Percentiles rank a stretch among this genome's conserved stretches.
These are phyloP conservation scores for Sporothrix pallida DNA, from an alignment of 2,329 filamentous ascomycete species.

Conservation along the genomic window DNA sequence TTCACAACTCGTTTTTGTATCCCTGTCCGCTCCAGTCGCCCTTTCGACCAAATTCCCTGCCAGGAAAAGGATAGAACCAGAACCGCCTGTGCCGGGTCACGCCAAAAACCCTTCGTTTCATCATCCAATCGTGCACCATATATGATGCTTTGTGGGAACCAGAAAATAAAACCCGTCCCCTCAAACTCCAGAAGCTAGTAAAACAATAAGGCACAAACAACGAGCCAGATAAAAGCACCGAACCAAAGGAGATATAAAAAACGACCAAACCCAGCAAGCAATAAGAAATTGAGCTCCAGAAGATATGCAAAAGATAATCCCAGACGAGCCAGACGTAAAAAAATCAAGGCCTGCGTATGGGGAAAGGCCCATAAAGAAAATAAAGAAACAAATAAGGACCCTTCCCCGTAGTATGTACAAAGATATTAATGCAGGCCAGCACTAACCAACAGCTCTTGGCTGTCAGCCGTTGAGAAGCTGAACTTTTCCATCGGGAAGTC, in stretches of 20 bases:
- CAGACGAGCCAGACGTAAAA: conserved; percentile 5
- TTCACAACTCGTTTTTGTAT: conserved; percentile 10
- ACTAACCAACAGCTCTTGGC: conserved; percentile 42
- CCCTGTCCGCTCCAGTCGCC: conserved; percentile 13
- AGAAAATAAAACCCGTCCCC: conserved; percentile 30
- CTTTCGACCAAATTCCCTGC: conserved; percentile 16
- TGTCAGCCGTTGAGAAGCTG: conserved; percentile 43
- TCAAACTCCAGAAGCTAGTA: conserved; percentile 40
- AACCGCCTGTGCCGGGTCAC: conserved; percentile 23
- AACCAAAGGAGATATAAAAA: conserved; percentile 16
- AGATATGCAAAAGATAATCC: conserved; percentile 19
- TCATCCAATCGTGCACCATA: conserved; percentile 39
- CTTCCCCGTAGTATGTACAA: conserved; percentile 27
- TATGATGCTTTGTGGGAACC: conserved; percentile 32
- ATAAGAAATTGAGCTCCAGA: conserved; percentile 21
- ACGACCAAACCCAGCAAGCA: conserved; percentile 11
- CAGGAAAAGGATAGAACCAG: conserved; percentile 23
- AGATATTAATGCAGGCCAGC: conserved; percentile 39
- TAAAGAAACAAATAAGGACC: not conserved
- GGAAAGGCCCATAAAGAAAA: not conserved
- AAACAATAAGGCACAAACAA: conserved; percentile 36
- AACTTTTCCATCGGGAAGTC: conserved; percentile 68
- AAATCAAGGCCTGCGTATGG: conserved; percentile 1
- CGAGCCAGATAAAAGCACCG: conserved; percentile 4
- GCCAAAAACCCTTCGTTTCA: conserved; percentile 35